A percentile compares a stretch with the other conserved stretches of the same genome.
Conservation (phyloP, 805 yeast species). For the Starmera amethionina region DNA sequence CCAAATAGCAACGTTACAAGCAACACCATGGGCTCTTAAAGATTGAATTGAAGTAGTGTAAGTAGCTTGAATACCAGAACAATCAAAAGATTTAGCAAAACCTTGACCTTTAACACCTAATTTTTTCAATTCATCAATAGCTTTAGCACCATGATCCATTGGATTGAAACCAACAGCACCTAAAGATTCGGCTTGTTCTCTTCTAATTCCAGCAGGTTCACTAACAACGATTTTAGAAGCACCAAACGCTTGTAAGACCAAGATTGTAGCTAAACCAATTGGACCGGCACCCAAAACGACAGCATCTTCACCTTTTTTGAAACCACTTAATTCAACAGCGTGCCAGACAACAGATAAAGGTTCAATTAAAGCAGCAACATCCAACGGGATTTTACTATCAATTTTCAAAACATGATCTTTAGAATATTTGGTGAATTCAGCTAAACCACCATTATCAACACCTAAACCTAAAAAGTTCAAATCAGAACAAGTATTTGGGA, state of each 20-base stretch:
- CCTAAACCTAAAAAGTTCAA: constrained; percentile 40
- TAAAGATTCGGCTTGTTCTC: constrained; percentile 42
- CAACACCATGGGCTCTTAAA: constrained; percentile 31
- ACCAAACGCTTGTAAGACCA: constrained; percentile 40
- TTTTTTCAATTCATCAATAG: constrained; percentile 22
- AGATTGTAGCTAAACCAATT: constrained; percentile 47
- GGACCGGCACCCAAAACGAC: constrained; percentile 60
- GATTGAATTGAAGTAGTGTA: constrained; percentile 31
- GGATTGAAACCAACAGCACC: constrained; percentile 40
- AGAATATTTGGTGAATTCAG: constrained; percentile 33
- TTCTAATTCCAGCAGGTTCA: constrained; percentile 51
- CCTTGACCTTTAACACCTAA: constrained; percentile 33
- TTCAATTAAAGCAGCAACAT: constrained; percentile 47
- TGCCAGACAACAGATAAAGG: constrained; percentile 54
- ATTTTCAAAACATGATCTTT: constrained; percentile 30
- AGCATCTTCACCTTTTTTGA: constrained; percentile 34
- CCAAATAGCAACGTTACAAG: constrained; percentile 41
- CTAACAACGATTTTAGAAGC: constrained; percentile 44
- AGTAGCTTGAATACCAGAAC: constrained; percentile 40
- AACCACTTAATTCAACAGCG: constrained; percentile 36
- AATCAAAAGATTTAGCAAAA: constrained; percentile 41
- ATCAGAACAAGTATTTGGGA: constrained; percentile 34
- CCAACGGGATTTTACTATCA: constrained; percentile 31
- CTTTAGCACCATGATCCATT: constrained; percentile 20
- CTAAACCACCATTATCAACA: constrained; percentile 36